A percentile compares a stretch with the other conserved stretches of the same genome.
Evolutionary conservation across 441 rosid genomes (phyloP).

Genomic region (Eutrema salsugineum): DNA sequence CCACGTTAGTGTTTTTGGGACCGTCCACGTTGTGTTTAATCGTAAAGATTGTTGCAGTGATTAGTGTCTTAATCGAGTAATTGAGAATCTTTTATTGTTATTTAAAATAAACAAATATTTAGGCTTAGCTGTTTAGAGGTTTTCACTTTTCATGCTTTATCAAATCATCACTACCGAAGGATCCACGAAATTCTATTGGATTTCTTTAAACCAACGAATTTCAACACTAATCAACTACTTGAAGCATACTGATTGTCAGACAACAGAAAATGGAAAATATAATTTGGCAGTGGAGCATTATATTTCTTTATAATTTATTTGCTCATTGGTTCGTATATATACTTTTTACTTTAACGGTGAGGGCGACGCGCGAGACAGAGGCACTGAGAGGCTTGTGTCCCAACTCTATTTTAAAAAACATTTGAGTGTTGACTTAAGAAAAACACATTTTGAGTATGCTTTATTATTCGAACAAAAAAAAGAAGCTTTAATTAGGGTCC

Average conservation of each 20-base stretch:
- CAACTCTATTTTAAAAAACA: conserved; percentile 7
- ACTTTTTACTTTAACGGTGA: conserved; percentile 30
- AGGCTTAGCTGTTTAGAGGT: conserved; percentile 42
- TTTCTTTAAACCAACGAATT: conserved; percentile 2
- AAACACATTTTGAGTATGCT: conserved; percentile 2
- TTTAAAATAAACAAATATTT: conserved; percentile 18
- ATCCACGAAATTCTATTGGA: conserved; percentile 20
- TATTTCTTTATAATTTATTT: not conserved
- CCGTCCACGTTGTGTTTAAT: conserved; percentile 39
- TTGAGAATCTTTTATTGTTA: conserved; percentile 39
- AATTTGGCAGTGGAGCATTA: not conserved
- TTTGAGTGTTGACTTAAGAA: not conserved
- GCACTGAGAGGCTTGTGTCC: conserved; percentile 38
- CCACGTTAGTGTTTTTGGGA: conserved; percentile 20
- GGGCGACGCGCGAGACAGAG: conserved; percentile 30
- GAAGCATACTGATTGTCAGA: not conserved
- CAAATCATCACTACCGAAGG: not conserved
- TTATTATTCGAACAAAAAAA: too few relatives aligned
- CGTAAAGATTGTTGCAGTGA: conserved; percentile 22
- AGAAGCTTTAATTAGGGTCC: not conserved
- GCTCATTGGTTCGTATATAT: not conserved
- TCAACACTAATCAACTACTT: not conserved
- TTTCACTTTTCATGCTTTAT: conserved; percentile 37
- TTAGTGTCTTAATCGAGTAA: conserved; percentile 31
- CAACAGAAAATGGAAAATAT: not conserved